Evolutionary conservation across 495 filamentous ascomycete genomes (phyloP), one percentile per base, ranked within the genome.

Genomic region (Corynascus novoguineensis): DNA sequence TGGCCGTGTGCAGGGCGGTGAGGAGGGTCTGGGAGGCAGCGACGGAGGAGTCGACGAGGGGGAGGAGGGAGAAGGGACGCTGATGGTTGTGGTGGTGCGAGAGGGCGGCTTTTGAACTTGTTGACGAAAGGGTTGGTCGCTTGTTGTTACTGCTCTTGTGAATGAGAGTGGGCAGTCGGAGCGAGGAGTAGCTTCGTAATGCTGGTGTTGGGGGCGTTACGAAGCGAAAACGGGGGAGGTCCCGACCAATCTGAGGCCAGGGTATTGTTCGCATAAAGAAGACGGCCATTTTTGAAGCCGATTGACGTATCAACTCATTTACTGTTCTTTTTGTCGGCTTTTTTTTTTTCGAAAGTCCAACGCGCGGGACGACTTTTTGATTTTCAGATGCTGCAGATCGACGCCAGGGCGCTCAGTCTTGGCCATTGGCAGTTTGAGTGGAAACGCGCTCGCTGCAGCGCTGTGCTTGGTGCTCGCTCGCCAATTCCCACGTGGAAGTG

Each of bases 1-100:
- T 81, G 60, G 73, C 14, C 29, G 64, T 61, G 67, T 93, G 90
- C 3, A 92, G 62, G 41, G 70, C 62, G n/a, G 83, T 72, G 48
- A 93, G 72, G 41, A 85, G 63, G 49, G 71, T 63, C 31, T 84
- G 76, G 17, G 86, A 78, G 57, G 70, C 62, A 32, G 78, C 67
- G 42, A 86, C 50, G 31, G 74, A 68, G 21, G 78, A 64, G 35
- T 79, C 76, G 55, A 85, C 57, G 40, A 48, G 37, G 45, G 59
- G 25, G 25, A 35, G 14, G 42, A 46, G 3, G 38, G 53, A 48
- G 32, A 57, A 57, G 38, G 47, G n/a, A 32, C 53, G 40, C 41
- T 42, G 12, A 42, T 50, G 35, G 29, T 19, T 3, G 15, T 25
- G 31, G 35, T 45, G 19, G 5, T 12, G 44, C 24, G 10, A 22